Evolutionary conservation across 1,284 basidiomycete species (phyloP).

Genomic region (Kalmanozyma brasiliensis): DNA sequence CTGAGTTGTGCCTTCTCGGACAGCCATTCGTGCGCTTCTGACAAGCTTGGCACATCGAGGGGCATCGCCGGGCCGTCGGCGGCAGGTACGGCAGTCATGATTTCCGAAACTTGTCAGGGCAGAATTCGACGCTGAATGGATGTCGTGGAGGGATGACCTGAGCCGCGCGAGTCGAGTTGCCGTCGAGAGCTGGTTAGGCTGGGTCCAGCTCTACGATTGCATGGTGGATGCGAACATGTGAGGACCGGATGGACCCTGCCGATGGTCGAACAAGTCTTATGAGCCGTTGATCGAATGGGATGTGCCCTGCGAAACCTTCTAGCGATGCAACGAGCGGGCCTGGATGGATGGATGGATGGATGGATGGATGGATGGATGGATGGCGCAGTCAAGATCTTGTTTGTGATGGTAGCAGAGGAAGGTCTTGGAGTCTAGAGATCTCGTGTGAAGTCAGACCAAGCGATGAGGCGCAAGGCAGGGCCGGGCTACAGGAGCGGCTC

Average conservation of each 20-base stretch:
- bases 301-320: too few species aligned
- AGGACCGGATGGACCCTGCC: too few species aligned
- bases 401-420: not conserved
- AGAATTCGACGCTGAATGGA: not conserved
- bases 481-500: too few species aligned
- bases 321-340: too few species aligned
- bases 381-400: not conserved
- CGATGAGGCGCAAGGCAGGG: not conserved
- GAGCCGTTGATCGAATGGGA: too few species aligned
- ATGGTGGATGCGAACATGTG: constrained; percentile 2
- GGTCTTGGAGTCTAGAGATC: too few species aligned
- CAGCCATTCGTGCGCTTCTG: constrained; percentile 11
- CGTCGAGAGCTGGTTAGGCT: constrained; percentile 3
- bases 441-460: too few species aligned
- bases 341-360: too few species aligned
- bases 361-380: too few species aligned
- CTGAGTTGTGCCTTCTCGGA: constrained; percentile 12
- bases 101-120: not conserved
- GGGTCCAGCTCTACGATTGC: constrained; percentile 3
- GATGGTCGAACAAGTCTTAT: too few species aligned
- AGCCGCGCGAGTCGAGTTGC: constrained; percentile 8
- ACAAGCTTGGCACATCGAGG: not conserved
- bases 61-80: not conserved
- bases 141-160: not conserved
- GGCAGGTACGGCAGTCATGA: constrained; percentile 5